Conservation (phyloP, 1,139 yeast genomes). For the Suhomyces anneliseae region DNA sequence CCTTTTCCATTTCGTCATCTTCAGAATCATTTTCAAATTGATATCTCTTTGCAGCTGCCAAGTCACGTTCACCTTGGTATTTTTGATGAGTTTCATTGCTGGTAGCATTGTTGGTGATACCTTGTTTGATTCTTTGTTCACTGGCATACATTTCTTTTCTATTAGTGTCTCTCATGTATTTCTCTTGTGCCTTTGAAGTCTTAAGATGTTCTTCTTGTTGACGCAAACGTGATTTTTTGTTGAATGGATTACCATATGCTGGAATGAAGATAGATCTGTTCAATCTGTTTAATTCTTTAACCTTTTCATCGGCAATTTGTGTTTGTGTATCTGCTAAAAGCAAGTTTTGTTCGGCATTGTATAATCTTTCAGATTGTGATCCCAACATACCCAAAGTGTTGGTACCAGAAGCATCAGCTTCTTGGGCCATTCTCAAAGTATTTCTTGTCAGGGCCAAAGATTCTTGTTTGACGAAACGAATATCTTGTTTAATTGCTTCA, state of each 20-base stretch:
- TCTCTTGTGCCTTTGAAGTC: slow-evolving; percentile 63
- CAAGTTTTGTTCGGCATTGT: slow-evolving; percentile 75
- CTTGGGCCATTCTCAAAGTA: slow-evolving; percentile 83
- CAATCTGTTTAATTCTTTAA: slow-evolving; percentile 73
- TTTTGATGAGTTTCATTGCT: slow-evolving; percentile 43
- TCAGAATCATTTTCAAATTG: slow-evolving; percentile 57
- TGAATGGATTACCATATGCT: slow-evolving; percentile 82
- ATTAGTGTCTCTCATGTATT: slow-evolving; percentile 45
- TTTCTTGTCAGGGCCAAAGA: slow-evolving; percentile 84
- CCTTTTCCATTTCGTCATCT: slow-evolving; percentile 61
- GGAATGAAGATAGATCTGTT: slow-evolving; percentile 85
- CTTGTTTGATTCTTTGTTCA: slow-evolving; percentile 47
- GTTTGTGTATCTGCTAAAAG: slow-evolving; percentile 81
- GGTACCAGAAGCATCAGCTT: slow-evolving; percentile 88
- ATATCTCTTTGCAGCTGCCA: slow-evolving; percentile 49
- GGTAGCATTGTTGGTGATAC: slow-evolving; percentile 41
- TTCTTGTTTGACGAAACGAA: slow-evolving; percentile 82
- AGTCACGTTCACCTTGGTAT: slow-evolving; percentile 50
- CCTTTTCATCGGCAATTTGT: slow-evolving; percentile 79
- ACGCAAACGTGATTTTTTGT: slow-evolving; percentile 71
- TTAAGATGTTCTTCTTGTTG: slow-evolving; percentile 75
- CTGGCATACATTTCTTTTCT: slow-evolving; percentile 46
- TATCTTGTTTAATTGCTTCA: slow-evolving; percentile 82
- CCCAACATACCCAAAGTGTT: slow-evolving; percentile 92
- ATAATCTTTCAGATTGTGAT: slow-evolving; percentile 82